Conservation (phyloP, 2,329 filamentous ascomycete species). For the Pseudogymnoascus sp. region DNA sequence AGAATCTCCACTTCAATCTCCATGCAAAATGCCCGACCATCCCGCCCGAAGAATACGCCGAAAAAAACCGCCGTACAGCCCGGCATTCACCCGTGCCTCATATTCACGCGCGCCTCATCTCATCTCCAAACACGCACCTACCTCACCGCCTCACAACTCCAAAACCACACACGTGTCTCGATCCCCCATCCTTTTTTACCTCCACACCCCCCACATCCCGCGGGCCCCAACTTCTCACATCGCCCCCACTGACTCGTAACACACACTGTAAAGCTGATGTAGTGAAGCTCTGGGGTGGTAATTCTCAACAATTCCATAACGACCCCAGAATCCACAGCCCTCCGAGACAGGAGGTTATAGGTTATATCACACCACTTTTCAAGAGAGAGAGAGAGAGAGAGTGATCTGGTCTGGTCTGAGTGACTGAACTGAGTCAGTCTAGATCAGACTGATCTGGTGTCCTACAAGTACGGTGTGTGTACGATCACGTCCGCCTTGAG, state of each 20-base stretch:
- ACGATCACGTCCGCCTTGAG: neutral
- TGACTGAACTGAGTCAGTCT: neutral
- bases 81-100: neutral
- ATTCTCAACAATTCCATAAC: constrained; percentile 1
- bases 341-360: neutral
- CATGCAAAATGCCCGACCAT: neutral
- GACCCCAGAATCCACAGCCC: neutral
- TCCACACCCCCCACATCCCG: neutral
- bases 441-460: neutral
- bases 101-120: neutral
- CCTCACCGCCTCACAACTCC: neutral
- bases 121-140: neutral
- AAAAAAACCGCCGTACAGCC: neutral
- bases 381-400: too few species aligned
- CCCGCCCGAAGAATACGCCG: neutral
- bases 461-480: neutral
- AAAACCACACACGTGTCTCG: neutral
- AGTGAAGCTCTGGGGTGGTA: neutral
- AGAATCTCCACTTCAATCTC: neutral
- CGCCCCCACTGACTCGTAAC: neutral
- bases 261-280: neutral
- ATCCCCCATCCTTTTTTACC: neutral
- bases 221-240: neutral
- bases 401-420: too few species aligned
- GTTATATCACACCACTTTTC: neutral